Conservation (phyloP, 2,329 filamentous ascomycete genomes). For the Trichothecium roseum region DNA sequence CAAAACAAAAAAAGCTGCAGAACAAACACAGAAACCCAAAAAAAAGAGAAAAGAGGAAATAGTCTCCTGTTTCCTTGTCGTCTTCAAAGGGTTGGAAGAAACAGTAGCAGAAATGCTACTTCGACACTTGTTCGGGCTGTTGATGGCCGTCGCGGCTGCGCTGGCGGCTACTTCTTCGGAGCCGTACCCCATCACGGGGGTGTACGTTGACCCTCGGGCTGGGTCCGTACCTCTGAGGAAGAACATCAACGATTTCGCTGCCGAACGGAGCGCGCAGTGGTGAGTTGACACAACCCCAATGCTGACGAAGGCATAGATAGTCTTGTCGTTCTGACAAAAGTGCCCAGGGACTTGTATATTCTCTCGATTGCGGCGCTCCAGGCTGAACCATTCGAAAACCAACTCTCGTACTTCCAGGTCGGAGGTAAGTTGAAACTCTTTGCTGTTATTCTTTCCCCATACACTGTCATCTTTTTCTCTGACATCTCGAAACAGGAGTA, state of each 20-base stretch:
- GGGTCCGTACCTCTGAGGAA: constrained; percentile 31
- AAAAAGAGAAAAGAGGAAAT: too few species aligned
- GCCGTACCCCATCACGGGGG: constrained; percentile 25
- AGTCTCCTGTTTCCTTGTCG: too few species aligned
- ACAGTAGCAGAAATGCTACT: constrained; percentile 8
- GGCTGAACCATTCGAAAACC: constrained; percentile 25
- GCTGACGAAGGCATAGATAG: background rate
- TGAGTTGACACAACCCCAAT: constrained; percentile 15
- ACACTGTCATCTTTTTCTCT: too few species aligned
- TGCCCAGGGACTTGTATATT: constrained; percentile 37
- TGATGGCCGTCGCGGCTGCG: constrained; percentile 14
- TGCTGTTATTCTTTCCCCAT: too few species aligned
- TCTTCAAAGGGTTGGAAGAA: background rate
- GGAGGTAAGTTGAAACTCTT: constrained; percentile 33
- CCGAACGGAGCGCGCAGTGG: constrained; percentile 31
- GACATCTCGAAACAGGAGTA: constrained; percentile 24
- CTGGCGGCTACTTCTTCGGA: constrained; percentile 12
- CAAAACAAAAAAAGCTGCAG: too few species aligned
- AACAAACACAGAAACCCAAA: too few species aligned
- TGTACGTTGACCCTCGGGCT: constrained; percentile 21
- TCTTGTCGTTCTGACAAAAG: background rate
- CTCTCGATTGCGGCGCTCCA: constrained; percentile 34
- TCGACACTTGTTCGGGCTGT: constrained; percentile 11
- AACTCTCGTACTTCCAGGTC: constrained; percentile 39
- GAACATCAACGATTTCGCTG: constrained; percentile 36